Percentiles rank a stretch among this genome's conserved stretches.
Evolutionary conservation across 108 stramenopile species (phyloP).

Genomic region (Cyclotella atomus): DNA sequence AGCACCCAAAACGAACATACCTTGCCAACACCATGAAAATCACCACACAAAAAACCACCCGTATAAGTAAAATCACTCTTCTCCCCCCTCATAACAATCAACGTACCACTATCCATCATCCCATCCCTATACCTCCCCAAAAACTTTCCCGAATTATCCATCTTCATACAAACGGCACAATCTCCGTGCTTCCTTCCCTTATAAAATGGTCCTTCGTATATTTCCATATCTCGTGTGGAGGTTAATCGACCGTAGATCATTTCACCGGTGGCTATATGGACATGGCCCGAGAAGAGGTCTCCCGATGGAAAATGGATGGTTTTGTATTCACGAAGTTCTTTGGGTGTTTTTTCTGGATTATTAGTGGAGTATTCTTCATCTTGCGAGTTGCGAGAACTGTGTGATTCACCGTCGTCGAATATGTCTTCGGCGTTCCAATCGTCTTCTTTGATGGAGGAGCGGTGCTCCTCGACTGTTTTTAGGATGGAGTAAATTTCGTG

Average conservation of each 20-base stretch:
- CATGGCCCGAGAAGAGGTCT: slow-evolving; percentile 45
- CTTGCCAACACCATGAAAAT: slow-evolving; percentile 46
- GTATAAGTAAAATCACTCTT: slow-evolving; percentile 38
- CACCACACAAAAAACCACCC: slow-evolving; percentile 30
- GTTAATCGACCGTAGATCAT: slow-evolving; percentile 38
- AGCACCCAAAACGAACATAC: too few relatives aligned
- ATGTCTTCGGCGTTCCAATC: background rate
- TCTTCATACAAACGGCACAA: slow-evolving; percentile 40
- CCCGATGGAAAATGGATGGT: slow-evolving; percentile 43
- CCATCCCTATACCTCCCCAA: slow-evolving; percentile 42
- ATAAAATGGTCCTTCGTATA: slow-evolving; percentile 49
- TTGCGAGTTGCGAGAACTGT: background rate
- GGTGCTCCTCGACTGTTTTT: slow-evolving; percentile 3
- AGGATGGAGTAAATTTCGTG: background rate
- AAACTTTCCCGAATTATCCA: slow-evolving; percentile 46
- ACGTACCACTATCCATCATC: slow-evolving; percentile 37
- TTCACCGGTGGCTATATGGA: slow-evolving; percentile 25
- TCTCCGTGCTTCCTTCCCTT: slow-evolving; percentile 41
- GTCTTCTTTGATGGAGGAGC: background rate
- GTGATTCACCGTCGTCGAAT: background rate
- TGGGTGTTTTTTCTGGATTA: background rate
- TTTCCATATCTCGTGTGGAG: slow-evolving; percentile 35
- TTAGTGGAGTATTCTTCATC: background rate
- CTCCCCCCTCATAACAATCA: slow-evolving; percentile 8
- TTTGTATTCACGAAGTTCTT: slow-evolving; percentile 16